Conservation (phyloP, 192 early-diverging fungal species). For the Linnemannia exigua region DNA sequence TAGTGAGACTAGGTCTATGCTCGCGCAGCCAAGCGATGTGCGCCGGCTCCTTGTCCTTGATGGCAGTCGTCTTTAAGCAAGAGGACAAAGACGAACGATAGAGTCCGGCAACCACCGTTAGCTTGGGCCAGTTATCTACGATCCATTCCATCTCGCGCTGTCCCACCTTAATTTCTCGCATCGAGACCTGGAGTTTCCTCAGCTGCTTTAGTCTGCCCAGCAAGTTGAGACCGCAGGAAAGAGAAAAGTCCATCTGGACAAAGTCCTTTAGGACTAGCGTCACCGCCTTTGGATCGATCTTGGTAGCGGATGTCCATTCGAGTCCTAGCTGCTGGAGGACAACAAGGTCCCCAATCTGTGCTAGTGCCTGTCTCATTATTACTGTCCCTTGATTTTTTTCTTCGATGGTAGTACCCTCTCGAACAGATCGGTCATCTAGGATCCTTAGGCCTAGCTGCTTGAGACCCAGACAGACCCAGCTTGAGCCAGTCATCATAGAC, state of each 20-base stretch:
- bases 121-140: background rate
- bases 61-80: background rate
- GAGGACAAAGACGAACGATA: background rate
- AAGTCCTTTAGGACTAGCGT: background rate
- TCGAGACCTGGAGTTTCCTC: background rate
- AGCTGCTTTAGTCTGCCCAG: background rate
- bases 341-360: background rate
- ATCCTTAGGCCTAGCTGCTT: background rate
- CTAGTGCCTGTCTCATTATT: conserved; percentile 1
- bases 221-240: background rate
- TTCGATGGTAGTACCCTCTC: background rate
- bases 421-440: background rate
- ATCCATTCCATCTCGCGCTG: background rate
- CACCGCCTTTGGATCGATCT: background rate
- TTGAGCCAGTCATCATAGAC: background rate
- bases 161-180: background rate
- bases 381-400: background rate
- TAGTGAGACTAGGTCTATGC: background rate
- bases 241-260: conserved; percentile 2
- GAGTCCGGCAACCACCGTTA: background rate
- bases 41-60: background rate
- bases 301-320: background rate
- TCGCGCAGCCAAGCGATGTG: background rate
- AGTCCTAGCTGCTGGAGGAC: background rate
- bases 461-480: background rate